Evolutionary conservation across 2,329 filamentous ascomycete genomes (phyloP).

Genomic region (Pseudogymnoascus pannorum): DNA sequence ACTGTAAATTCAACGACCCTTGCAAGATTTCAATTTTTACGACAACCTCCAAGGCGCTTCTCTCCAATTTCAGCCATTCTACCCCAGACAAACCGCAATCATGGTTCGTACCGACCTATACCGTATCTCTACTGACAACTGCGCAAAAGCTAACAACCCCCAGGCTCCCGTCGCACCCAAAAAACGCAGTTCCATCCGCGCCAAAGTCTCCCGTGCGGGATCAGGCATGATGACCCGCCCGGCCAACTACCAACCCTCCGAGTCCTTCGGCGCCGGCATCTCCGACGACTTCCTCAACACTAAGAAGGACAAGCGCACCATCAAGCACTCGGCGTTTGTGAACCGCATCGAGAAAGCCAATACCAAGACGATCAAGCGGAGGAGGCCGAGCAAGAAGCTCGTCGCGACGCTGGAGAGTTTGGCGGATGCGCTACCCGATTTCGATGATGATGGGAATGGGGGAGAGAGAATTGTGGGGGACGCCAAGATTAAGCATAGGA

Average conservation of each 20-base stretch:
- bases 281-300: conserved; percentile 56
- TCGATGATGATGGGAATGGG: conserved; percentile 39
- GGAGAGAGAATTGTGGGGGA: conserved; percentile 35
- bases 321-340: conserved; percentile 75
- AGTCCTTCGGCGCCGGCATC: conserved; percentile 38
- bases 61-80: not conserved
- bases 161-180: conserved; percentile 32
- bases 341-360: conserved; percentile 62
- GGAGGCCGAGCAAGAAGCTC: conserved; percentile 70
- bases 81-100: conserved; percentile 4
- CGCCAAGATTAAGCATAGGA: conserved; percentile 65
- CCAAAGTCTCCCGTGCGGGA: conserved; percentile 46
- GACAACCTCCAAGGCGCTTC: not conserved
- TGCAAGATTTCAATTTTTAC: conserved; percentile 5
- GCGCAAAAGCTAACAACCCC: conserved; percentile 18
- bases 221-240: conserved; percentile 28
- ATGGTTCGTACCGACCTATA: conserved; percentile 13
- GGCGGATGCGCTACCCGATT: conserved; percentile 67
- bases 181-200: conserved; percentile 50
- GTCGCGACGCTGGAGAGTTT: conserved; percentile 67
- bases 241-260: conserved; percentile 29
- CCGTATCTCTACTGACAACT: not conserved
- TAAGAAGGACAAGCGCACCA: conserved; percentile 76
- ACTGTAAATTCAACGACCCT: conserved; percentile 4
- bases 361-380: conserved; percentile 51